Base-by-base conservation (phyloP, 805 yeast genomes). In the Lipomyces yamanashiensis region DNA sequence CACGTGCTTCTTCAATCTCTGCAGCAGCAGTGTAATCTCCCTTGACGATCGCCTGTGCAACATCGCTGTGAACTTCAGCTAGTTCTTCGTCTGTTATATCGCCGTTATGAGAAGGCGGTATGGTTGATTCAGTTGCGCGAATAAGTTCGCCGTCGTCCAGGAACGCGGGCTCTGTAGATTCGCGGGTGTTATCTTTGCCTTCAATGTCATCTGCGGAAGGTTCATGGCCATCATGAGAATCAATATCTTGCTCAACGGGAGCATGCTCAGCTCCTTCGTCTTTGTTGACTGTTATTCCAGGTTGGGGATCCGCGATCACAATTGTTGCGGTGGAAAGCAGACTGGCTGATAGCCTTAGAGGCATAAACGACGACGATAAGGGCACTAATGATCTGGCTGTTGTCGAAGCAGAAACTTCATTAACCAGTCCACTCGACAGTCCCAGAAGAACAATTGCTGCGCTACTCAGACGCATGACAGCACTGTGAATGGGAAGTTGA, bases 21-120 rank as follows among this genome's bases (percentile, higher is more conserved):
- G 47, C 64, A 5, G 64, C 60, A 12, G 52, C 51, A 10, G 54
- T 47, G 55, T 54, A 54, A 23, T 59, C 63, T 15, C 63, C 63
- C 9, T 47, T 48, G 15, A 19, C 39, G 2, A 48, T 40, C 40
- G 63, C 55, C 15, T 36, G 7, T 4, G 41, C 58, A 6, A 34
- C 58, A 43, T 43, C 50, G 6, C 36, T 43, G 12, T 44, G 34
- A 39, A 41, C 49, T 8, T 17, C 9, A 2, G 48, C 37, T 15
- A 48, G 15, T 1, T 40, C 34, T n/a, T 39, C 41, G n/a, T 48
- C 54, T 41, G 34, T 48, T 10, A 40, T 28, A 15, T 47, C 54
- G 33, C 54, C 53, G 15, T 57, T 23, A 28, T 49, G 44, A 9
- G 36, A 15, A n/a, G 53, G 40, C 23, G 43, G 43, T 1, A 43